These are phyloP conservation scores for Marchantia paleacea DNA, from an alignment of 225 moss, liverwort and hornwort species.

Conservation along the genomic window DNA sequence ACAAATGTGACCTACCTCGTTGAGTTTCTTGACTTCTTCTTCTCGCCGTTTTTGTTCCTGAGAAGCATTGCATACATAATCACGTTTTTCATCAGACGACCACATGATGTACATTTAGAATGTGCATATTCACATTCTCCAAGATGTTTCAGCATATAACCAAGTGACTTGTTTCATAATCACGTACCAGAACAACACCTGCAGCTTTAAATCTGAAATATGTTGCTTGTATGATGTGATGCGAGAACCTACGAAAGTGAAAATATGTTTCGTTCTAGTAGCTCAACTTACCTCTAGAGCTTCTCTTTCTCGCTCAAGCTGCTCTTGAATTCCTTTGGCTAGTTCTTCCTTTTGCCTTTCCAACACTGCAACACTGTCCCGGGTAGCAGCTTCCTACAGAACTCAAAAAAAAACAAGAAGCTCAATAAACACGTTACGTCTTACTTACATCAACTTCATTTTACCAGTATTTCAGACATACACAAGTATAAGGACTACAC, in stretches of 20 bases:
- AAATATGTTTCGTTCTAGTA: neutral
- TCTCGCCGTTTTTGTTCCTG: slow-evolving; percentile 32
- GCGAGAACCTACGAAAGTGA: neutral
- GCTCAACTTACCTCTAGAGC: slow-evolving; percentile 9
- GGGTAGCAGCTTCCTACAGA: slow-evolving; percentile 37
- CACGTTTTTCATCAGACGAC: too few species aligned
- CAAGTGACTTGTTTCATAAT: neutral
- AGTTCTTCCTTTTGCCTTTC: slow-evolving; percentile 39
- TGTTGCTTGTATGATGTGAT: too few species aligned
- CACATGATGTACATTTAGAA: too few species aligned
- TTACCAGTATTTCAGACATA: too few species aligned
- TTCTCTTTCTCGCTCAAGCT: slow-evolving; percentile 29
- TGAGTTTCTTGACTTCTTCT: slow-evolving; percentile 38
- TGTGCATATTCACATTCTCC: too few species aligned
- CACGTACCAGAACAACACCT: neutral
- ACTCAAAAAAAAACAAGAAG: neutral
- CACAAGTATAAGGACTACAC: neutral
- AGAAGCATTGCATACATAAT: neutral
- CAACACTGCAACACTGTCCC: slow-evolving; percentile 30
- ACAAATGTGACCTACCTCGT: slow-evolving; percentile 26
- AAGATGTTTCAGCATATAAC: neutral
- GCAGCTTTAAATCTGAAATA: too few species aligned
- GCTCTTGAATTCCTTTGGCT: slow-evolving; percentile 28
- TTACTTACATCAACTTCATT: too few species aligned
- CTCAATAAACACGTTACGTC: too few species aligned